Percentiles rank a stretch among this genome's conserved stretches.
phyloP scores from a whole-genome alignment of 1,284 basidiomycete genomes.

The Cerioporus squamosus region DNA sequence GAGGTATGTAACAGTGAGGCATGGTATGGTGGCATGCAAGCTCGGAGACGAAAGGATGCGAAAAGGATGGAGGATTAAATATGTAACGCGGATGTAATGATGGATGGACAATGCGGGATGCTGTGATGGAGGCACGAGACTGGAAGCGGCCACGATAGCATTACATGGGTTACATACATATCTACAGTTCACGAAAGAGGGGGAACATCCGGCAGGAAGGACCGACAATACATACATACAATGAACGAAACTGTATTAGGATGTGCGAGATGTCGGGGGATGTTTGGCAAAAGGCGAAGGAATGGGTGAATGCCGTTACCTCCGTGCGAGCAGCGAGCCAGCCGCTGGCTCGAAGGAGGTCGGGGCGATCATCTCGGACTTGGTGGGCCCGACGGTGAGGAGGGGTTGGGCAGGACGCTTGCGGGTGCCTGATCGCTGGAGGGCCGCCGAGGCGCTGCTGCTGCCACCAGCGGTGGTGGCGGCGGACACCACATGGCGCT shows the following conservation, averaged over 20 bases:
- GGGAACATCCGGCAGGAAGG: not conserved
- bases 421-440: conserved; percentile 53
- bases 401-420: conserved; percentile 48
- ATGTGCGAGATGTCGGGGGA: not conserved
- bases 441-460: conserved; percentile 27
- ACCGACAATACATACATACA: not conserved
- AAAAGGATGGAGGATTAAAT: no score
- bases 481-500: conserved; percentile 66
- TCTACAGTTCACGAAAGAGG: not conserved
- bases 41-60: no score
- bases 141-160: not conserved
- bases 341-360: conserved; percentile 55
- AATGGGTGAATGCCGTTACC: conserved; percentile 4
- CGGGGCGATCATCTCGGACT: conserved; percentile 21
- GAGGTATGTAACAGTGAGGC: no score
- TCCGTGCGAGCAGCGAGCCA: conserved; percentile 64
- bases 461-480: conserved; percentile 2
- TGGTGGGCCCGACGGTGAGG: conserved; percentile 37
- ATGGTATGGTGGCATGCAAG: no score
- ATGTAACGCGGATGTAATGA: no score
- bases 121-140: not conserved
- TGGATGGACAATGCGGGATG: no score
- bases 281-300: not conserved
- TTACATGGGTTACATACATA: not conserved
- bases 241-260: not conserved